Base-by-base conservation (phyloP, 2,329 filamentous ascomycete species). In the Xylariaceae sp. region DNA sequence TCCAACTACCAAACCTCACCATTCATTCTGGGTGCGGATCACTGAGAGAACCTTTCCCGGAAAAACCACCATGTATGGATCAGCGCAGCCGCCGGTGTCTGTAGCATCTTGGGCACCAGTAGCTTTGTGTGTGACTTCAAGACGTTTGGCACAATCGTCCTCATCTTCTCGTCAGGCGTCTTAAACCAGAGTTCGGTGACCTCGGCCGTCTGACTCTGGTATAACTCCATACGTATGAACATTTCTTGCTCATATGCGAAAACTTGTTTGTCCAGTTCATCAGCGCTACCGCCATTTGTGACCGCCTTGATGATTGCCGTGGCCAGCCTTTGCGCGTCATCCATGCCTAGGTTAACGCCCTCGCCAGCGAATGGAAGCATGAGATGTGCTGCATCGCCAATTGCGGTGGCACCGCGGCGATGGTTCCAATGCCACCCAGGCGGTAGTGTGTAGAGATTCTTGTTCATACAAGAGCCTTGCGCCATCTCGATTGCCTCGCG, bases 301-400 rank as follows among this genome's bases (percentile, higher is more conserved):
- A 55, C 51, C 1, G 62, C 60, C 9, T 53, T 51, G 43, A 69
- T 58, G 52, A 81, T 75, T 6, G 70, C 68, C 30, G 66, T 60
- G 0, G 73, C 75, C 17, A 85, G 68, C 18, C 72, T 62, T 52
- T 76, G 61, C 7, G 79, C 74, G 60, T 85, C 81, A 42, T 74
- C 69, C 61, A 85, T 72, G 1, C 72, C 79, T 17, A 75, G 66
- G 58, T 85, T 84, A 22, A 83, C 80, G 2, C 81, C 81, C 49
- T 81, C 80, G 5, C 81, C 81, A 1, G 75, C 76, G 53, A 76
- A 80, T 0, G 77, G 77, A 1, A 75, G 74, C 77, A 82, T 81
- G 18, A 82, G 58, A 62, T 85, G 80, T 7, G 81, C 81, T 1
- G 81, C 77, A 56, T 85, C 80, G 5, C 82, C 82, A 22, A 83